Conservation (phyloP, 768 basidiomycete species). For the Auricularia sp. region DNA sequence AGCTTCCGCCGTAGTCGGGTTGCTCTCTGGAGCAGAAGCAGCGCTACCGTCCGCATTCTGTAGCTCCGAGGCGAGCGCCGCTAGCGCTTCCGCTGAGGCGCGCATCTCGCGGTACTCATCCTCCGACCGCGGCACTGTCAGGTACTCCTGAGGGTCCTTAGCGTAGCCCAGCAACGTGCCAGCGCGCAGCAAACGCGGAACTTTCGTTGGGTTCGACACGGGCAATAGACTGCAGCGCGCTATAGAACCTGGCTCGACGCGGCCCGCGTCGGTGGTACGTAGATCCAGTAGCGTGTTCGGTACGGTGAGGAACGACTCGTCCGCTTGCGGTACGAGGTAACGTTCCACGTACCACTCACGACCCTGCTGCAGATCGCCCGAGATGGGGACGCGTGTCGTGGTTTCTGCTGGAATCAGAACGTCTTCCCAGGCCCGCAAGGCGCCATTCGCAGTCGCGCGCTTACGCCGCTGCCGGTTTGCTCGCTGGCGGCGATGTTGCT, state of each 20-base stretch:
- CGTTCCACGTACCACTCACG: not conserved
- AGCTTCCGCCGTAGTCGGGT: not conserved
- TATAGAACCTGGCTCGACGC: constrained; percentile 5
- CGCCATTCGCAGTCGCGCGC: not conserved
- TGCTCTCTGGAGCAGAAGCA: too few species aligned
- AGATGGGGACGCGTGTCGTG: not conserved
- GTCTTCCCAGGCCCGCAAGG: not conserved
- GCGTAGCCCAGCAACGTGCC: constrained; percentile 8
- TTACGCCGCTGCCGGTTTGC: not conserved
- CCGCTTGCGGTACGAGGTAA: not conserved
- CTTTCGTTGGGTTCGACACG: constrained; percentile 7
- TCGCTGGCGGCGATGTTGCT: not conserved
- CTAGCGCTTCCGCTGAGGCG: not conserved
- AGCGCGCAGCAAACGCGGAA: not conserved
- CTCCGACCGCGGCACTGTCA: not conserved
- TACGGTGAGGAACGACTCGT: not conserved
- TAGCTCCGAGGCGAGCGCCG: not conserved
- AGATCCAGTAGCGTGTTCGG: not conserved
- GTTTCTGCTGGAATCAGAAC: constrained; percentile 4
- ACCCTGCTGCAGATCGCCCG: not conserved
- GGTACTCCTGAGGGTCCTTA: constrained; percentile 1
- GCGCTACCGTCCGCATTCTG: not conserved
- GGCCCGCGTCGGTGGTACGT: not conserved
- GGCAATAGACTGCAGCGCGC: not conserved
- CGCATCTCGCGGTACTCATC: not conserved